Evolutionary conservation across 257 asterid species (phyloP), one percentile per base, ranked within the genome.

Genomic region (Fraxinus anomala): DNA sequence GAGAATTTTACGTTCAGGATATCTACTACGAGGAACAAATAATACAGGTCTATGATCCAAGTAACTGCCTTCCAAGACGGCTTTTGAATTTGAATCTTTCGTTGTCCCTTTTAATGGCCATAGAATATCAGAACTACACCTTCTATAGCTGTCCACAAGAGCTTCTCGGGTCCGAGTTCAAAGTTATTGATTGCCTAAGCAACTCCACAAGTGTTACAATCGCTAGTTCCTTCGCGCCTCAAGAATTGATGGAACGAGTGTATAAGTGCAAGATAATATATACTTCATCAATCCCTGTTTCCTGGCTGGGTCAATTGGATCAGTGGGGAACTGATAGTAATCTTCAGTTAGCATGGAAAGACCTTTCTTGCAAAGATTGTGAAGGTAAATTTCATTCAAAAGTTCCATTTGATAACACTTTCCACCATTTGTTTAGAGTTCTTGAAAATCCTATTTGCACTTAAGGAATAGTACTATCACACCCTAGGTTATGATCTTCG

Each of bases 41-140:
- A 21, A 10, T 84, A 17, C 49, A 56, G 76, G 77, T 84, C 83
- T 80, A 78, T 11, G 79, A 56, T 72, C 83, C 85, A 16, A n/a
- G 28, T 19, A 68, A 68, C 33, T 81, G 74, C 68, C 83, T 81
- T 17, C 83, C 83, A 54, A 68, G 42, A 12, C 69, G 80, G 44
- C 78, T 84, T 11, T 68, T 84, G 70, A 24, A 59, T 21, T 67
- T 49, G 6, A 66, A 12, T n/a, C 76, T 76, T 30, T 40, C 72
- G 7, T 17, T 19, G n/a, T 80, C 82, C 34, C 81, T 74, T 5
- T 40, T 81, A 31, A 26, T 4, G 66, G 59, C 83, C 3, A n/a
- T n/a, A 34, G 21, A 68, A 11, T 75, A 59, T 61, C 79, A 36
- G 39, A 78, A 72, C 26, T 81, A 81, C 63, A 84, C 83, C 21